Conservation (phyloP, 2,329 filamentous ascomycete genomes). For the Microsporum audouinii region DNA sequence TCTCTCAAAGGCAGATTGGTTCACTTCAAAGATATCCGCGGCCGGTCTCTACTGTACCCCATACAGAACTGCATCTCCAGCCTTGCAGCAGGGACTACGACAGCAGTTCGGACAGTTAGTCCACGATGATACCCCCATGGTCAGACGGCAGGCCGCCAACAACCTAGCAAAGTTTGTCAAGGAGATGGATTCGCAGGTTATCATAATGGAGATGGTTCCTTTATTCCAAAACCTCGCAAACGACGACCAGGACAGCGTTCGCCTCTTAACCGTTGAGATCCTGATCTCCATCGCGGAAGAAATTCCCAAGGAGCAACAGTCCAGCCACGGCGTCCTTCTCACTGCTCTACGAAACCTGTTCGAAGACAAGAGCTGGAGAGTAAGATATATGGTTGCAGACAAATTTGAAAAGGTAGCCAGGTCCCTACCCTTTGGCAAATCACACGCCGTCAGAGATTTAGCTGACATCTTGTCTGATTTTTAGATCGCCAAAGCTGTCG, state of each 20-base stretch:
- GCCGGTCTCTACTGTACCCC: constrained; percentile 89
- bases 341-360: constrained; percentile 85
- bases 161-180: constrained; percentile 96
- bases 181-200: constrained; percentile 81
- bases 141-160: constrained; percentile 89
- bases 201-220: constrained; percentile 98
- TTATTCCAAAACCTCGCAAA: constrained; percentile 93
- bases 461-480: constrained; percentile 2
- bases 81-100: constrained; percentile 81
- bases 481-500: constrained; percentile 93
- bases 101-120: constrained; percentile 88
- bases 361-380: constrained; percentile 98
- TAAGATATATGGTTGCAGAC: constrained; percentile 98
- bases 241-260: constrained; percentile 96
- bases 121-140: constrained; percentile 98
- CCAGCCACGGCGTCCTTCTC: constrained; percentile 85
- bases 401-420: constrained; percentile 78
- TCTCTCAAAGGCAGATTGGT: constrained; percentile 98
- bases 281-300: constrained; percentile 93
- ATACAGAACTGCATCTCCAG: constrained; percentile 78
- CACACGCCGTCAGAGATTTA: neutral
- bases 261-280: constrained; percentile 89
- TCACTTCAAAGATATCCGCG: constrained; percentile 97
- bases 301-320: constrained; percentile 95
- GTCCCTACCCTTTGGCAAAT: neutral